Evolutionary conservation across 2,329 filamentous ascomycete species (phyloP), one percentile per base, ranked within the genome.

Genomic region (Colletotrichum magnum): DNA sequence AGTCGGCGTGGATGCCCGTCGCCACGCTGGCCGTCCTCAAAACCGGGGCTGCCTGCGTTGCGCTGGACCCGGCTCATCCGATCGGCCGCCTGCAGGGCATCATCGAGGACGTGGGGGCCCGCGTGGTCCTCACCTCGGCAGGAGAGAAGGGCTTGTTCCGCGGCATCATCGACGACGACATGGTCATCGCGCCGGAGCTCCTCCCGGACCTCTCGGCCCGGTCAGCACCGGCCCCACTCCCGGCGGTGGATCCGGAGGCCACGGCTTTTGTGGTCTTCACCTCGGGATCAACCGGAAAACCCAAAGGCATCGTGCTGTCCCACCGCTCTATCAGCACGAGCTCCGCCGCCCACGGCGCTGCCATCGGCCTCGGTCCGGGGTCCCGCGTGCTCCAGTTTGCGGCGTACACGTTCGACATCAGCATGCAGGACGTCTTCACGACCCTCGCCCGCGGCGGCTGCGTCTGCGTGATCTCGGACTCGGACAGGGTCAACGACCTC

Each of bases 281-380:
- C 1, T 67, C 62, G 21, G 67, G 67, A 9, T 69, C 67, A 4
- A 69, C 67, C 2, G 67, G 67, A 2, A 69, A 67, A 12, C 67
- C 67, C 0, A 69, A 69, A 24, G 67, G 67, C n/a, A 63, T 69
- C 6, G 67, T 69, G 12, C 18, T 67, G 28, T 52, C 56, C 3
- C 67, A 69, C 4, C 5, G 15, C 5, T 24, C 67, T 0, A 61
- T 69, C 24, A 48, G 15, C 12, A 61, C 67, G 5, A 69, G 67
- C 10, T 45, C 51, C 12, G 39, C 28, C 1, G 67, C 63, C 45
- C 45, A 21, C 45, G 45, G 45, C 7, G 4, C 36, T 2, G 10
- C 18, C 3, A 2, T 24, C 2, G 21, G 21, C 21, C 21, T 24
- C 21, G 21, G 21, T 2, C 21, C 21, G 21, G 21, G 21, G 2